Conservation (phyloP, 2,329 filamentous ascomycete genomes). For the Pseudogymnoascus sp. region DNA sequence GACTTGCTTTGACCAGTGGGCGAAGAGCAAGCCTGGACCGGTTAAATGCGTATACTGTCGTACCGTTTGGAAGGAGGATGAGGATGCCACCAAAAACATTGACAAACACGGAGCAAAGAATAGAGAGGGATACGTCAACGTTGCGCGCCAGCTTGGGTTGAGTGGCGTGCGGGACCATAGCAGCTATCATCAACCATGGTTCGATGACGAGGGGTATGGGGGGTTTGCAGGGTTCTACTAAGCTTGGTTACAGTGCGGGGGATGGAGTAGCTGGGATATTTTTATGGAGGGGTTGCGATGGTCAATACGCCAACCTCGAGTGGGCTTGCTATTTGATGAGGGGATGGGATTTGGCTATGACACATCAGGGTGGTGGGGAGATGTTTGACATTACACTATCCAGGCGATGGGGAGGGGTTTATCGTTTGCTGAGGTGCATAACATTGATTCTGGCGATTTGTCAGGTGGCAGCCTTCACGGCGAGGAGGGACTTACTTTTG, state of each 20-base stretch:
- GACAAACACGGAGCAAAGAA: constrained; percentile 32
- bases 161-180: constrained; percentile 42
- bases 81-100: constrained; percentile 33
- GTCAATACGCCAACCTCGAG: not conserved
- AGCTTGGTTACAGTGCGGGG: not conserved
- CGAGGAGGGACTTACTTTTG: not conserved
- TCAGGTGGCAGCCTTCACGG: not conserved
- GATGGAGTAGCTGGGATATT: not conserved
- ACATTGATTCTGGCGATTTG: not conserved
- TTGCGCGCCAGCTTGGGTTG: constrained; percentile 54
- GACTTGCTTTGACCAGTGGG: constrained; percentile 49
- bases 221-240: not conserved
- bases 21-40: constrained; percentile 36
- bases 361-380: not conserved
- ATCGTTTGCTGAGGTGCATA: not conserved
- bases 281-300: not conserved
- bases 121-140: constrained; percentile 55
- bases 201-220: constrained; percentile 3
- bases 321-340: not conserved
- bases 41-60: constrained; percentile 58
- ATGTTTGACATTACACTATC: not conserved
- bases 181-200: constrained; percentile 23
- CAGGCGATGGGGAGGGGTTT: not conserved
- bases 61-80: constrained; percentile 45
- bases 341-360: not conserved